A percentile compares a stretch with the other conserved stretches of the same genome.
phyloP scores from a whole-genome alignment of 2,329 filamentous ascomycete genomes.

The Fusarium sp. region DNA sequence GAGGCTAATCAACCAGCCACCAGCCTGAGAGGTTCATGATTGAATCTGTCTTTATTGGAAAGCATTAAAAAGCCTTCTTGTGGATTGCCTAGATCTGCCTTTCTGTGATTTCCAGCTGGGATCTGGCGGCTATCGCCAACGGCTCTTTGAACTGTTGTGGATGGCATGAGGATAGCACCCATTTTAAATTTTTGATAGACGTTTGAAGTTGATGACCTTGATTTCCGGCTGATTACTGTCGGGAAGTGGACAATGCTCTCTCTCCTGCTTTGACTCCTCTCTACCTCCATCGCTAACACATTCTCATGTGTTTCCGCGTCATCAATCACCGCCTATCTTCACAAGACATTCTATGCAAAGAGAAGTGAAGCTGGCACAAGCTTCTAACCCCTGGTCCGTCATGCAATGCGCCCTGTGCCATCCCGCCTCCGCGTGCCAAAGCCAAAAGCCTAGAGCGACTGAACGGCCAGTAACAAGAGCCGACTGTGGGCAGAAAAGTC shows the following conservation, averaged over 20 bases:
- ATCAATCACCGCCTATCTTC: constrained; percentile 17
- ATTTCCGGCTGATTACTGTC: background rate
- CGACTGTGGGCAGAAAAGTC: constrained; percentile 24
- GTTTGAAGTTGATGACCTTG: constrained; percentile 39
- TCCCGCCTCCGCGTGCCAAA: constrained; percentile 24
- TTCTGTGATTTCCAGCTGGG: constrained; percentile 24
- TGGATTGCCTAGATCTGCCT: constrained; percentile 9
- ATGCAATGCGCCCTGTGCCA: constrained; percentile 40
- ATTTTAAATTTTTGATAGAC: constrained; percentile 21
- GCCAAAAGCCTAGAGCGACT: constrained; percentile 11
- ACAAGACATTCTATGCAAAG: constrained; percentile 6
- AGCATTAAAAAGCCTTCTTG: background rate
- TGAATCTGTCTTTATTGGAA: background rate
- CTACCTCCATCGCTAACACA: background rate
- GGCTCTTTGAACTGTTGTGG: background rate
- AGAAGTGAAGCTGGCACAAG: constrained; percentile 39
- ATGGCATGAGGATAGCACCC: constrained; percentile 7
- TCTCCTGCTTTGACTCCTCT: background rate
- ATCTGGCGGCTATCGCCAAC: constrained; percentile 25
- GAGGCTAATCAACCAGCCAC: constrained; percentile 23
- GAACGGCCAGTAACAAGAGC: constrained; percentile 20
- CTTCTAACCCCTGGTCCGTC: constrained; percentile 33
- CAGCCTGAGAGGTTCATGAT: constrained; percentile 6
- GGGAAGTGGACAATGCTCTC: background rate
- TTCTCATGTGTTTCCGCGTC: background rate